phyloP scores from a whole-genome alignment of 2,329 filamentous ascomycete genomes.

The Alternaria viburni region DNA sequence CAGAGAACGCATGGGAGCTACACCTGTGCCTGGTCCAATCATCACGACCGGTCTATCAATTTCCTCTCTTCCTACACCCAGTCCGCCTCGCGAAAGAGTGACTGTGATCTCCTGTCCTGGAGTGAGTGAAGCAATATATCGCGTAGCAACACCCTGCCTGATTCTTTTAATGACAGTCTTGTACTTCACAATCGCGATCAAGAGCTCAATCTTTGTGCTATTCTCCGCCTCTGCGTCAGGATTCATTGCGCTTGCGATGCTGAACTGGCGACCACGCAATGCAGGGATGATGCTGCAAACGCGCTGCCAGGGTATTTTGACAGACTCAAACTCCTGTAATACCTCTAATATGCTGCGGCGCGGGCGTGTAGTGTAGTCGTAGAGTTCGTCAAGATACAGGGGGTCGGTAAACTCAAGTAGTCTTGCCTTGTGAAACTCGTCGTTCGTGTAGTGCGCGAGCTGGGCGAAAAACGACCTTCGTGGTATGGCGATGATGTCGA shows the following conservation, averaged over 20 bases:
- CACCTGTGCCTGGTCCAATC: slow-evolving; percentile 83
- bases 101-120: slow-evolving; percentile 66
- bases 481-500: slow-evolving; percentile 90
- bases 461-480: slow-evolving; percentile 83
- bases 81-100: slow-evolving; percentile 60
- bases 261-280: slow-evolving; percentile 90
- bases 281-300: slow-evolving; percentile 76
- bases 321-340: slow-evolving; percentile 84
- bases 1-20: slow-evolving; percentile 83
- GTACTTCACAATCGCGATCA: slow-evolving; percentile 90
- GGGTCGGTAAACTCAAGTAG: slow-evolving; percentile 83
- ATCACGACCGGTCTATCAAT: slow-evolving; percentile 69
- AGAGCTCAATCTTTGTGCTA: slow-evolving; percentile 68
- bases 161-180: slow-evolving; percentile 84
- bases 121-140: slow-evolving; percentile 74
- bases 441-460: slow-evolving; percentile 75
- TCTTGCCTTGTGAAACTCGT: slow-evolving; percentile 77
- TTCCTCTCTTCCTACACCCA: slow-evolving; percentile 50
- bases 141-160: slow-evolving; percentile 86
- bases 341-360: slow-evolving; percentile 91
- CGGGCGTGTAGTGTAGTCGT: slow-evolving; percentile 92
- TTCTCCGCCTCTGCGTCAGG: slow-evolving; percentile 8
- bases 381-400: slow-evolving; percentile 85
- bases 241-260: slow-evolving; percentile 77
- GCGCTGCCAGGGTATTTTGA: slow-evolving; percentile 79